Conservation (phyloP, 2,329 filamentous ascomycete genomes). For the Aspergillus tubingensis region DNA sequence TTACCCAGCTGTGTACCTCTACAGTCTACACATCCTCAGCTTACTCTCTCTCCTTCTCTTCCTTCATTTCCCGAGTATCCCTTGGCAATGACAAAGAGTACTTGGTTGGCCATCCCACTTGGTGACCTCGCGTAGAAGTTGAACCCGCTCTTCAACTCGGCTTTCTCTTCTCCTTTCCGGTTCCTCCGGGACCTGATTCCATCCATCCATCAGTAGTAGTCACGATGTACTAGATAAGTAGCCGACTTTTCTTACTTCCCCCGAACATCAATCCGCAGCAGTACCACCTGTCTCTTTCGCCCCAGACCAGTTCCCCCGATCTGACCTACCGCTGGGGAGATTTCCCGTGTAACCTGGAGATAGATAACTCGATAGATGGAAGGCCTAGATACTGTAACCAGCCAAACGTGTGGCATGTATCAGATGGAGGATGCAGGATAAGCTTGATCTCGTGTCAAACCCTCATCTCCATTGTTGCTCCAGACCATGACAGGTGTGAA, state of each 20-base stretch:
- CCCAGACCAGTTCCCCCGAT: background rate
- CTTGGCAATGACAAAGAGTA: too few species aligned
- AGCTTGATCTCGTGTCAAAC: background rate
- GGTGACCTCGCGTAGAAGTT: too few species aligned
- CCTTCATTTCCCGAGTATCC: too few species aligned
- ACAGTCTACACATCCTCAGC: too few species aligned
- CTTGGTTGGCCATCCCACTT: too few species aligned
- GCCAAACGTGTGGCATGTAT: background rate
- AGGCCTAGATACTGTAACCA: too few species aligned
- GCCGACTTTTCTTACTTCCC: background rate
- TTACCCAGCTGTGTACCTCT: too few species aligned
- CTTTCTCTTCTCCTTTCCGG: too few species aligned
- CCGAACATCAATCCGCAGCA: background rate
- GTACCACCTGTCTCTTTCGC: background rate
- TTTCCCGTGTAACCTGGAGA: too few species aligned
- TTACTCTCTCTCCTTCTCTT: too few species aligned
- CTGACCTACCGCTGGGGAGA: background rate
- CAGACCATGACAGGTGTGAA: constrained; percentile 3
- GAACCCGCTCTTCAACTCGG: too few species aligned
- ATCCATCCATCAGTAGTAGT: background rate
- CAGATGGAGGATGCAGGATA: background rate
- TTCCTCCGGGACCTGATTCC: background rate
- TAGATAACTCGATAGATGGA: too few species aligned
- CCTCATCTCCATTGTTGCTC: background rate
- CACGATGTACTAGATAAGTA: background rate